These are phyloP conservation scores for Phaseolus coccineus DNA, from an alignment of 331 rosid genomes.

Conservation along the genomic window DNA sequence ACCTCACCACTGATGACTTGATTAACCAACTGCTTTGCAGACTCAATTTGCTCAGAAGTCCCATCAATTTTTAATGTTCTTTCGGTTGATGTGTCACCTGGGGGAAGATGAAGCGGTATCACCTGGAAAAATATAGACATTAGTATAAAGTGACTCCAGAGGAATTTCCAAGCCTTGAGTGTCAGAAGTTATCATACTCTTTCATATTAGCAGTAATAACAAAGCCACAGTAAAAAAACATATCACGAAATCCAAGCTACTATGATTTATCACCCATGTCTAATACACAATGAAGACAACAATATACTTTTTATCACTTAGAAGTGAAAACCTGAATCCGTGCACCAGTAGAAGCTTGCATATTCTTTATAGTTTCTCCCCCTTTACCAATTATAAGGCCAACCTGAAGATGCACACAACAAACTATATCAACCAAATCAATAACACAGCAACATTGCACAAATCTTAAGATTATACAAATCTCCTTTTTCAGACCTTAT, in stretches of 20 bases:
- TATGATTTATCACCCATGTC: not conserved
- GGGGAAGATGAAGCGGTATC: constrained; percentile 98
- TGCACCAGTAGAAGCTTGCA: constrained; percentile 90
- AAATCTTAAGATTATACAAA: not conserved
- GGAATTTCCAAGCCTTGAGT: not conserved
- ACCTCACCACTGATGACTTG: constrained; percentile 95
- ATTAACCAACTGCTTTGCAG: constrained; percentile 80
- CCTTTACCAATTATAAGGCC: constrained; percentile 98
- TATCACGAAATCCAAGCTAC: not conserved
- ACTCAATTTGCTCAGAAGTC: constrained; percentile 79
- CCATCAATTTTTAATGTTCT: constrained; percentile 90
- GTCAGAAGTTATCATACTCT: not conserved
- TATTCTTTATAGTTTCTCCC: constrained; percentile 92
- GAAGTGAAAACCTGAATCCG: constrained; percentile 73
- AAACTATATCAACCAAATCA: not conserved
- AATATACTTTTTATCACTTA: not conserved
- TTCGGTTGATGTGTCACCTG: constrained; percentile 84
- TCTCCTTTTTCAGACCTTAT: constrained; percentile 64
- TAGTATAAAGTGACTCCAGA: not conserved
- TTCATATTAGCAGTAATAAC: not conserved
- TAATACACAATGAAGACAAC: not conserved
- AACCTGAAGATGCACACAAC: constrained; percentile 61
- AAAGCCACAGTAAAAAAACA: not conserved
- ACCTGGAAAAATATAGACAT: constrained; percentile 59
- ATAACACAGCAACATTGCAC: constrained; percentile 25